Percentiles rank a stretch among this genome's conserved stretches.
Evolutionary conservation across 345 rosid species (phyloP).

Genomic region (Sisymbrium irio): DNA sequence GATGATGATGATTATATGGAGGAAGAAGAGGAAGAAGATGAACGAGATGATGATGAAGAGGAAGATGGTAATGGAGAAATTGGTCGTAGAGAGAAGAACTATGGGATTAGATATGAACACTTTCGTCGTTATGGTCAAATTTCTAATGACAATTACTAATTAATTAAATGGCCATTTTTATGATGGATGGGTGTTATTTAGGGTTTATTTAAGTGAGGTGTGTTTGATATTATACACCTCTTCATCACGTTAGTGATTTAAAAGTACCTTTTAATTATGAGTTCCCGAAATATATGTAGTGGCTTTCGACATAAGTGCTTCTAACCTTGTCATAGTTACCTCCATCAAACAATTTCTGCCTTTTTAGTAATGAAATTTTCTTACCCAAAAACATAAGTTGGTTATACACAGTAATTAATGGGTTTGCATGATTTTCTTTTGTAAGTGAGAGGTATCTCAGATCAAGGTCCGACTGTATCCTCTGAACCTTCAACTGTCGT

Average conservation of each 20-base stretch:
- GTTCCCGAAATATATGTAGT: conserved; percentile 11
- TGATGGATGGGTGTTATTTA: conserved; percentile 7
- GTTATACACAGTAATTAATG: background rate
- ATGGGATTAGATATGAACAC: conserved; percentile 23
- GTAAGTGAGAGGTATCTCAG: background rate
- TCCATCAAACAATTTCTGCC: conserved; percentile 11
- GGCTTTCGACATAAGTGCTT: conserved; percentile 9
- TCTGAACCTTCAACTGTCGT: background rate
- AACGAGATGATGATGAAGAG: conserved; percentile 13
- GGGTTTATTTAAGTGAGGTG: conserved; percentile 15
- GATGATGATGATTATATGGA: conserved; percentile 16
- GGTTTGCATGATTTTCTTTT: background rate
- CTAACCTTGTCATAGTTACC: conserved; percentile 5
- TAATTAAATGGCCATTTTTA: background rate
- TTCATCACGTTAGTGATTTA: conserved; percentile 13
- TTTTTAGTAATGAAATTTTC: background rate
- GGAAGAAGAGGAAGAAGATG: conserved; percentile 15
- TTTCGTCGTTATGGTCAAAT: conserved; percentile 30
- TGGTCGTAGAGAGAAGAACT: conserved; percentile 9
- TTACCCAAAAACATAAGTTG: background rate
- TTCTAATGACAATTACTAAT: conserved; percentile 11
- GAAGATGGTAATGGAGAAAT: conserved; percentile 6
- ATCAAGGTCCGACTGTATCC: background rate
- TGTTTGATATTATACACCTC: conserved; percentile 9
- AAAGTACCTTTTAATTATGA: conserved; percentile 3